Base-by-base conservation (phyloP, 2,329 filamentous ascomycete genomes). In the Akanthomyces muscarius region DNA sequence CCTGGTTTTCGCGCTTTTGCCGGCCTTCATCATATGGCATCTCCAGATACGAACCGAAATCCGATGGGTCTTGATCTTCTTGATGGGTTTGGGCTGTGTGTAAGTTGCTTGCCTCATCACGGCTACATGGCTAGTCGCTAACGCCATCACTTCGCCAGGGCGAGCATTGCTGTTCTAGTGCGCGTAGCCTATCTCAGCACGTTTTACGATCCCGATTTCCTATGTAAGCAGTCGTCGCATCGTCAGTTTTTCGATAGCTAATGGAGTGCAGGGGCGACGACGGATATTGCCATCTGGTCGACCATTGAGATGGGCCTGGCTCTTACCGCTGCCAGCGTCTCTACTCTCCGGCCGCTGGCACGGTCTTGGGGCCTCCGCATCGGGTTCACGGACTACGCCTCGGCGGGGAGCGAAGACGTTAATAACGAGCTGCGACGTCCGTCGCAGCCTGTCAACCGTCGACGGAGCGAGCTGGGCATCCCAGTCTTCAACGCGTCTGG, bases 31-130 rank as follows among this genome's bases (percentile, higher is more conserved):
- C 5, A 75, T 87, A 0, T 81, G 77, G 74, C 76, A 78, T 14
- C 67, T 86, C 18, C 77, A 85, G 53, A 82, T 87, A 73, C 77
- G 78, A 44, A 67, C 66, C 2, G 76, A 74, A 52, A 80, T 80
- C 0, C 86, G 86, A 67, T 47, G 75, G 3, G 75, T 81, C 0
- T 70, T 86, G 30, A 79, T 78, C 2, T 75, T 76, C 5, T 77
- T 87, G 45, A 72, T 87, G 38, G 79, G 78, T 3, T 76, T 86
- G 72, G 86, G 83, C 18, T 83, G 84, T 64, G 67, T 79, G 77
- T 73, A 71, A 63, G 71, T 69, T 5, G 4, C 23, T 69, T 5
- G 4, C 23, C 41, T 14, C 66, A 25, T 44, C n/a, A 4, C n/a
- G 11, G 14, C 18, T 18, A 11, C 44, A 16, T 10, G 21, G 33